phyloP scores from a whole-genome alignment of 2,329 filamentous ascomycete species.

The Sporothrix euskadiensis region DNA sequence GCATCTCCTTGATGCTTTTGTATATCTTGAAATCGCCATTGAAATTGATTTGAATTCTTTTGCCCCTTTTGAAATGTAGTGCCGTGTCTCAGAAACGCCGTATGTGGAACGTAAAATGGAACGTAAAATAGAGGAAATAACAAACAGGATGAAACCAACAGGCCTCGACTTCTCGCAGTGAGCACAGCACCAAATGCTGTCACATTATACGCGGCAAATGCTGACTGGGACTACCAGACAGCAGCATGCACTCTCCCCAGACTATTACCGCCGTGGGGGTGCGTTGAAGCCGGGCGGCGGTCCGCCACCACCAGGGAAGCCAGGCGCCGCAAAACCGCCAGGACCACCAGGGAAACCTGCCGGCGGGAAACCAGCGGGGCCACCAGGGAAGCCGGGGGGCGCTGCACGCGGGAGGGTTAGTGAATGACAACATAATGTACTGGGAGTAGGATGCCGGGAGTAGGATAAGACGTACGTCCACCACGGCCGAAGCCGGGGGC shows the following conservation, averaged over 20 bases:
- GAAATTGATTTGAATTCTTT: not conserved
- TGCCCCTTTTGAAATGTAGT: constrained; percentile 9
- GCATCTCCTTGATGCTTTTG: not conserved
- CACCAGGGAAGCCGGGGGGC: constrained; percentile 41
- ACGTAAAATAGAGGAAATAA: not conserved
- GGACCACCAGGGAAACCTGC: constrained; percentile 49
- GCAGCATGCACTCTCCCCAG: not conserved
- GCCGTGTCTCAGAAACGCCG: constrained; percentile 11
- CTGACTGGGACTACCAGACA: no score
- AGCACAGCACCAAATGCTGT: not conserved
- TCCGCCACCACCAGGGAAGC: constrained; percentile 51
- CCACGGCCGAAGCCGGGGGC: constrained; percentile 55
- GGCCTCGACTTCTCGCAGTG: not conserved
- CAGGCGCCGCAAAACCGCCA: constrained; percentile 49
- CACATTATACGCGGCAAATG: not conserved
- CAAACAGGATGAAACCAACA: not conserved
- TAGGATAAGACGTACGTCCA: constrained; percentile 50
- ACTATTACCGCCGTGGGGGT: constrained; percentile 59
- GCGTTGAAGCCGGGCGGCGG: constrained; percentile 74
- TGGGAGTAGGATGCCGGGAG: not conserved
- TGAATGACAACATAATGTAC: constrained; percentile 27
- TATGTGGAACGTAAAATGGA: not conserved
- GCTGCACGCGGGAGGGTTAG: constrained; percentile 43
- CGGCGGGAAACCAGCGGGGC: constrained; percentile 45
- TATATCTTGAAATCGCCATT: not conserved